Evolutionary conservation across 495 filamentous ascomycete species (phyloP), one percentile per base, ranked within the genome.

Genomic region (Xylaria grammica): DNA sequence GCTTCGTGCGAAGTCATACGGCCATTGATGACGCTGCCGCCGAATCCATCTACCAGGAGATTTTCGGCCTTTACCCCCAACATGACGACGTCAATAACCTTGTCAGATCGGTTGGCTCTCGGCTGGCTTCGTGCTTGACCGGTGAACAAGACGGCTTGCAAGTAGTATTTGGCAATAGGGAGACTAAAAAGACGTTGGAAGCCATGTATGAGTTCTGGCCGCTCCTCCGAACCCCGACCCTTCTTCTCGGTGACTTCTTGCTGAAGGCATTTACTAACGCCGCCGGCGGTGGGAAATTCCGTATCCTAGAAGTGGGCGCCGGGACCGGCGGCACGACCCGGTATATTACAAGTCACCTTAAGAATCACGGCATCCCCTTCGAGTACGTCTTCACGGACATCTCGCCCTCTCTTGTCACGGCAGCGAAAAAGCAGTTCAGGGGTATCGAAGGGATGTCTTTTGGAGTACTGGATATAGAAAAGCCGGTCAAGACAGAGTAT

Each of bases 301-400:
- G 65, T 36, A 68, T 68, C 13, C 66, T 81, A 5, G 78, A 79
- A n/a, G n/a, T n/a, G n/a, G n/a, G n/a, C n/a, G n/a, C n/a, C n/a
- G n/a, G n/a, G n/a, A n/a, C n/a, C n/a, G 40, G 60, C 3, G 60
- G 44, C 32, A 62, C 60, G n/a, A 56, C 78, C 62, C 51, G 53
- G 30, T 48, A 62, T 6, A 19, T 69, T 24, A 66, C 74, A 1
- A 34, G 60, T 15, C 48, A 46, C 19, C 62, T 68, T 8, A 62
- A 46, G 13, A 66, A 75, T 5, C 63, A 60, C 0, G 68, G 60
- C 48, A 53, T 62, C 24, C 34, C 46, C 3, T 53, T 82, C 38
- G 38, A 63, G 22, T 83, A 83, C 68, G 76, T 74, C 2, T 79
- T 83, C 57, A 80, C 74, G 0, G 81, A 83, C 26, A 45, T 81